These are phyloP conservation scores for Candida oleophila DNA, from an alignment of 805 yeast species.

Conservation along the genomic window DNA sequence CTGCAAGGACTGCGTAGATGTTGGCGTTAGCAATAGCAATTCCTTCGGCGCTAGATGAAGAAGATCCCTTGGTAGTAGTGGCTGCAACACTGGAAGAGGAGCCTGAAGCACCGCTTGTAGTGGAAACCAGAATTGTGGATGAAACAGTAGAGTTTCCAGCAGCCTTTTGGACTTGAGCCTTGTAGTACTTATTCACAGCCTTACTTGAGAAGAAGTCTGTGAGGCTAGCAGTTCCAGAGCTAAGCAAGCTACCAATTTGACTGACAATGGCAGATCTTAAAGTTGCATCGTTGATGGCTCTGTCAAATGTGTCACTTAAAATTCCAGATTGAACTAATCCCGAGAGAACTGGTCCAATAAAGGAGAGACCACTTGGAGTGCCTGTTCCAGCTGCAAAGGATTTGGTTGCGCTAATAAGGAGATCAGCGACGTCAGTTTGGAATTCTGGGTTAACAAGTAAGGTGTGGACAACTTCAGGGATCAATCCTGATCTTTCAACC, in stretches of 20 bases:
- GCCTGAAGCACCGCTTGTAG: conserved; percentile 2
- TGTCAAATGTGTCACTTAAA: conserved; percentile 18
- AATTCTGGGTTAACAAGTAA: conserved; percentile 23
- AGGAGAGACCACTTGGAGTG: conserved; percentile 13
- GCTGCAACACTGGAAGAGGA: conserved; percentile 7
- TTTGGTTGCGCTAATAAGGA: conserved; percentile 22
- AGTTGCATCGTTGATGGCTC: conserved; percentile 20
- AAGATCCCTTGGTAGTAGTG: conserved; percentile 4
- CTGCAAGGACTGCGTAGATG: conserved; percentile 4
- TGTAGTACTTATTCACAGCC: conserved; percentile 7
- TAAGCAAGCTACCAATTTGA: conserved; percentile 20
- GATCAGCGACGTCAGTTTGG: conserved; percentile 21
- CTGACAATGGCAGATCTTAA: conserved; percentile 21
- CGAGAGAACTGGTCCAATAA: conserved; percentile 18
- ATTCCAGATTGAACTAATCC: conserved; percentile 23
- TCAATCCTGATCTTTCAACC: conserved; percentile 25
- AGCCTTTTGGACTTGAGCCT: conserved; percentile 6
- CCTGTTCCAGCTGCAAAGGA: conserved; percentile 13
- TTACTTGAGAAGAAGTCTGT: conserved; percentile 13
- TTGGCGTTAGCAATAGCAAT: not conserved
- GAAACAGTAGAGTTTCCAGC: conserved; percentile 4
- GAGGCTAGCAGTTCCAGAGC: conserved; percentile 12
- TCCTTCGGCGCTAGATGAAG: not conserved
- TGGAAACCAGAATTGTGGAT: not conserved
- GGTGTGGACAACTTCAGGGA: conserved; percentile 21